Evolutionary conservation across 345 rosid species (phyloP).

Genomic region (Triadica sebifera): DNA sequence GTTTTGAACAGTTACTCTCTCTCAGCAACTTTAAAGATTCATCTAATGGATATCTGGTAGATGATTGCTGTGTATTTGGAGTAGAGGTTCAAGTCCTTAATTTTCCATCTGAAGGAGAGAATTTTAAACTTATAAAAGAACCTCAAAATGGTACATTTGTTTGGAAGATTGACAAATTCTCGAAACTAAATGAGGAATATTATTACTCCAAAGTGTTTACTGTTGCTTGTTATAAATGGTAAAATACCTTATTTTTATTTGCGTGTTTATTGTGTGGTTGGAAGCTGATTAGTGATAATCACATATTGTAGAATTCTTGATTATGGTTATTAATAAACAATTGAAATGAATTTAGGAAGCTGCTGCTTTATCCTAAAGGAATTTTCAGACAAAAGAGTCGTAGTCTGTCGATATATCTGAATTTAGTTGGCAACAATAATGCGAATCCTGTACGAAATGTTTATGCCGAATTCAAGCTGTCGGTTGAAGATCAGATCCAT

Average conservation of each 20-base stretch:
- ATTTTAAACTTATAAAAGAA: neutral
- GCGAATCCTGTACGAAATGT: neutral
- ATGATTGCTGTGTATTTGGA: constrained; percentile 13
- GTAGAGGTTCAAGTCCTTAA: constrained; percentile 3
- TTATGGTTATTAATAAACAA: neutral
- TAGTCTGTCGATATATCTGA: neutral
- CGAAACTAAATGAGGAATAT: neutral
- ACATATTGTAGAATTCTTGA: too few relatives aligned
- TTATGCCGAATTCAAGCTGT: neutral
- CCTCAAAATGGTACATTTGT: neutral
- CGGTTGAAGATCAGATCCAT: neutral
- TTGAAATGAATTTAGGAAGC: neutral
- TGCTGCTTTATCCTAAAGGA: neutral
- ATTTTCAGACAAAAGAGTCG: too few relatives aligned
- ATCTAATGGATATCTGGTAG: constrained; percentile 4
- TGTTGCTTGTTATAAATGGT: neutral
- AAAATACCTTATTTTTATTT: neutral
- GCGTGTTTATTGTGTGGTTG: too few relatives aligned
- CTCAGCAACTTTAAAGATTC: neutral
- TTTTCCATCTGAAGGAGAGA: neutral
- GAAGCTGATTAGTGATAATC: too few relatives aligned
- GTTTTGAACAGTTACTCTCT: neutral
- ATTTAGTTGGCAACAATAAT: neutral
- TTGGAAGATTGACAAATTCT: neutral
- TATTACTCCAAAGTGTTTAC: neutral